Evolutionary conservation across 2,329 filamentous ascomycete species (phyloP).

Genomic region (Epichloe brachyelytri): DNA sequence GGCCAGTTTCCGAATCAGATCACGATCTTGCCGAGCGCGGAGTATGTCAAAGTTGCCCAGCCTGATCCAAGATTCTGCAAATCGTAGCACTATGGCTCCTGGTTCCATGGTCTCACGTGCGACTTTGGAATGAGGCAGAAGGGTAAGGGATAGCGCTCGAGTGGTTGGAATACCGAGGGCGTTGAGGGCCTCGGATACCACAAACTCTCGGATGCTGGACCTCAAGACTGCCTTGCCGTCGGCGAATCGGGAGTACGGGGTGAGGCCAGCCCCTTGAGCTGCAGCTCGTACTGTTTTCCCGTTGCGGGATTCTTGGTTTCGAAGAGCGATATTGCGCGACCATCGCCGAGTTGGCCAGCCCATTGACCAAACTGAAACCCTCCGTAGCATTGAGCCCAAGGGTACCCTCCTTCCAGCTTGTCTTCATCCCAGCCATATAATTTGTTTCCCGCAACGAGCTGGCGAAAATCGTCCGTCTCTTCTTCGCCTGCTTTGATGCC

Average conservation of each 20-base stretch:
- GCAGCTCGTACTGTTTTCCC: conserved; percentile 70
- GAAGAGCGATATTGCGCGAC: conserved; percentile 86
- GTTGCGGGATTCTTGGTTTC: conserved; percentile 68
- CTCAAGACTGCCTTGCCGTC: conserved; percentile 89
- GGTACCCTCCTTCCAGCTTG: conserved; percentile 60
- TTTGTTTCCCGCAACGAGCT: conserved; percentile 70
- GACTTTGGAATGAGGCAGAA: conserved; percentile 61
- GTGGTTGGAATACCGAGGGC: conserved; percentile 79
- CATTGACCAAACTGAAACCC: conserved; percentile 72
- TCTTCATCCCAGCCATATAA: conserved; percentile 67
- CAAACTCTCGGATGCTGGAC: conserved; percentile 86
- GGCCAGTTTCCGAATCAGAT: conserved; percentile 58
- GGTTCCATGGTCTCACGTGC: conserved; percentile 72
- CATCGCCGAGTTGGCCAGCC: conserved; percentile 93
- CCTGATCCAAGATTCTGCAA: conserved; percentile 82
- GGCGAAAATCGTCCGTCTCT: conserved; percentile 58
- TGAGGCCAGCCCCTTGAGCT: conserved; percentile 86
- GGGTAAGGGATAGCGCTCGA: conserved; percentile 68
- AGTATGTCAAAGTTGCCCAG: conserved; percentile 96
- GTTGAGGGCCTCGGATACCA: conserved; percentile 82
- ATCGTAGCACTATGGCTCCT: conserved; percentile 82
- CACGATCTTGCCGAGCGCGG: conserved; percentile 65
- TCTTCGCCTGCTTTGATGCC: conserved; percentile 59
- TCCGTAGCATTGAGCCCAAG: conserved; percentile 97
- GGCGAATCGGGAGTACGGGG: conserved; percentile 91